These are phyloP conservation scores for Daldinia bambusicola DNA, from an alignment of 495 filamentous ascomycete genomes.

Conservation along the genomic window DNA sequence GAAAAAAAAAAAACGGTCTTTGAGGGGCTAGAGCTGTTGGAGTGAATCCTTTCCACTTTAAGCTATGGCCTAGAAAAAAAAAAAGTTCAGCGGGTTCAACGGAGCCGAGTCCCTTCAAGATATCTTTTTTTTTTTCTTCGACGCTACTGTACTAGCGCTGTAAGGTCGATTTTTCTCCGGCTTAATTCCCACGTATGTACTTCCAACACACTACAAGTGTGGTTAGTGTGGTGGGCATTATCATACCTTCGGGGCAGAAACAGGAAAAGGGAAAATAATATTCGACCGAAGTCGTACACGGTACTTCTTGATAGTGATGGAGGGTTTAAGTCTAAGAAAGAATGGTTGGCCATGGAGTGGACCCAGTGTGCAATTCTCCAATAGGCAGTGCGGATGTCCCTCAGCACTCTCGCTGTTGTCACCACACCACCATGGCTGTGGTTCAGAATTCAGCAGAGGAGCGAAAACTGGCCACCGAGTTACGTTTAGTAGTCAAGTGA, in stretches of 20 bases:
- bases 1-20: slow-evolving; percentile 28
- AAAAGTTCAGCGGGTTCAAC: slow-evolving; percentile 35
- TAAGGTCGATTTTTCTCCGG: slow-evolving; percentile 33
- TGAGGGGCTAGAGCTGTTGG: slow-evolving; percentile 36
- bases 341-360: slow-evolving; percentile 42
- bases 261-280: slow-evolving; percentile 38
- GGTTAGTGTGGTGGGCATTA: slow-evolving; percentile 41
- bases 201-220: slow-evolving; percentile 30
- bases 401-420: slow-evolving; percentile 38
- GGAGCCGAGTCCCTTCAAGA: slow-evolving; percentile 39
- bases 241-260: slow-evolving; percentile 36
- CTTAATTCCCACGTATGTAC: slow-evolving; percentile 32
- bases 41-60: slow-evolving; percentile 30
- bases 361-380: slow-evolving; percentile 43
- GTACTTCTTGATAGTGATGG: slow-evolving; percentile 31
- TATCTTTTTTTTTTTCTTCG: slow-evolving; percentile 26
- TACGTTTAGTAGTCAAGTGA: slow-evolving; percentile 40
- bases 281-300: slow-evolving; percentile 45
- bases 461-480: slow-evolving; percentile 27
- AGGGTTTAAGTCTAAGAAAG: slow-evolving; percentile 35
- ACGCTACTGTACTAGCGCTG: slow-evolving; percentile 35
- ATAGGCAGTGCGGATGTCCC: slow-evolving; percentile 24
- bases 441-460: slow-evolving; percentile 31
- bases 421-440: slow-evolving; percentile 36
- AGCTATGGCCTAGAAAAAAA: slow-evolving; percentile 32